These are phyloP conservation scores for Corchorus capsularis DNA, from an alignment of 345 rosid genomes.

Conservation along the genomic window DNA sequence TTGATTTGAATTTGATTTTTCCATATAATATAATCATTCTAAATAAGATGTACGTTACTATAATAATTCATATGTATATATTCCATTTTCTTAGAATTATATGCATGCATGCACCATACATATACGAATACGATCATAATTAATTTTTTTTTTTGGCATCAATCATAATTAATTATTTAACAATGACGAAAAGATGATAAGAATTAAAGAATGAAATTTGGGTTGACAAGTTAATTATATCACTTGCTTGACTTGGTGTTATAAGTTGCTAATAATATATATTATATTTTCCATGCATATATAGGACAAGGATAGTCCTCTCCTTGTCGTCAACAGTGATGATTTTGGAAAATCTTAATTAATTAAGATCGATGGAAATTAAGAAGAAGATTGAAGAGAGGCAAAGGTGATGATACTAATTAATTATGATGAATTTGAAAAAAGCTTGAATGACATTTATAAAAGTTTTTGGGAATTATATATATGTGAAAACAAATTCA, in stretches of 20 bases:
- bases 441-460: not conserved
- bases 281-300: not conserved
- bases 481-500: not conserved
- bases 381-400: not conserved
- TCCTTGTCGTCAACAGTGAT: not conserved
- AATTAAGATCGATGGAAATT: too few relatives aligned
- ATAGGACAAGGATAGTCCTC: not conserved
- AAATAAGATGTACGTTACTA: too few relatives aligned
- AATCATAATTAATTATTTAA: too few relatives aligned
- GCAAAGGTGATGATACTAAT: not conserved
- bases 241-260: not conserved
- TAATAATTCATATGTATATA: not conserved
- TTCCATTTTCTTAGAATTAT: not conserved
- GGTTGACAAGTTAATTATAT: not conserved
- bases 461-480: not conserved
- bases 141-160: too few relatives aligned
- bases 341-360: too few relatives aligned
- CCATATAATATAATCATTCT: too few relatives aligned
- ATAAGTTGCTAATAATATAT: not conserved
- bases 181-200: too few relatives aligned
- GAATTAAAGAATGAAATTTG: not conserved
- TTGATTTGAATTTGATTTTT: not conserved
- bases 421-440: not conserved
- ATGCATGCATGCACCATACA: not conserved
- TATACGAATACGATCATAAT: not conserved